Evolutionary conservation across 768 basidiomycete genomes (phyloP).

Genomic region (Clitopilus hobsonii): DNA sequence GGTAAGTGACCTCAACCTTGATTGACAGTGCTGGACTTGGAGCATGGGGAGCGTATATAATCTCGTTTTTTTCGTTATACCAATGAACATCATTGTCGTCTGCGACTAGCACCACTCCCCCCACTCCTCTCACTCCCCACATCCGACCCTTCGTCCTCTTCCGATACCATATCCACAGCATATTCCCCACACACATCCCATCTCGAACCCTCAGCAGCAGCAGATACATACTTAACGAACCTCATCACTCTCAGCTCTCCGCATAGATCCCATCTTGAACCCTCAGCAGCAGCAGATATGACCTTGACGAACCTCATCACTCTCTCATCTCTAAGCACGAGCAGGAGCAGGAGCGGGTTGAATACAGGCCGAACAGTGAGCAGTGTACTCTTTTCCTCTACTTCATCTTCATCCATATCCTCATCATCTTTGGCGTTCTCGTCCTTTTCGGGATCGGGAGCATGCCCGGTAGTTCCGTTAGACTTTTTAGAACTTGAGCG

Average conservation of each 20-base stretch:
- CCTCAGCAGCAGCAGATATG: slow-evolving; percentile 81
- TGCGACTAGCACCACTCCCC: not conserved
- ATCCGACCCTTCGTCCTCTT: slow-evolving; percentile 17
- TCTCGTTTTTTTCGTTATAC: not conserved
- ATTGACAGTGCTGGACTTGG: no score
- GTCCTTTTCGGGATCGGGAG: no score
- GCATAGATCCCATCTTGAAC: slow-evolving; percentile 93
- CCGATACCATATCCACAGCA: slow-evolving; percentile 77
- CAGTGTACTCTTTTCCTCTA: slow-evolving; percentile 75
- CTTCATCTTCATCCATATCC: slow-evolving; percentile 43
- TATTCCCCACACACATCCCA: slow-evolving; percentile 95
- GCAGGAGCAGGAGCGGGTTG: slow-evolving; percentile 82
- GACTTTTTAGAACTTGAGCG: slow-evolving; percentile 33
- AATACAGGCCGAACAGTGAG: slow-evolving; percentile 86
- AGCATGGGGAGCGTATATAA: no score
- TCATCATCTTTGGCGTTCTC: slow-evolving; percentile 26
- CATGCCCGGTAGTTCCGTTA: not conserved
- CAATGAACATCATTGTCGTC: not conserved
- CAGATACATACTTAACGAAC: slow-evolving; percentile 94
- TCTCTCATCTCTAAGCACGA: slow-evolving; percentile 88
- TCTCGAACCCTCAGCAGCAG: slow-evolving; percentile 81
- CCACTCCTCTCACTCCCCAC: slow-evolving; percentile 3
- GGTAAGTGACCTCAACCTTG: no score
- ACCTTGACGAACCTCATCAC: slow-evolving; percentile 97
- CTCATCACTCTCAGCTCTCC: slow-evolving; percentile 91